Evolutionary conservation across 495 filamentous ascomycete genomes (phyloP).

Genomic region (Aspergillus asperescens): DNA sequence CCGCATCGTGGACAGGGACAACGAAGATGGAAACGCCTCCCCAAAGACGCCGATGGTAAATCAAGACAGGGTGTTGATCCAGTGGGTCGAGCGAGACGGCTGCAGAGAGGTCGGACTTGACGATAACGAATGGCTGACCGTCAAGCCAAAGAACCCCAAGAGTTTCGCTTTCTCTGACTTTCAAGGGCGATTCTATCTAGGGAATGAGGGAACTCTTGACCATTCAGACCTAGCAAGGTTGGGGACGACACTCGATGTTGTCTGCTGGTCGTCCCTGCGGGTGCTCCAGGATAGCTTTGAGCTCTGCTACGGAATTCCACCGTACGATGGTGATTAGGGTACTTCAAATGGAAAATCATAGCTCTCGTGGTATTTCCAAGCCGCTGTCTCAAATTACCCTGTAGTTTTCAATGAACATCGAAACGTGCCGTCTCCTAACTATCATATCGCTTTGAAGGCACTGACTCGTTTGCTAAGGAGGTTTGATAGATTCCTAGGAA

Average conservation of each 20-base stretch:
- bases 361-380: neutral
- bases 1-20: neutral
- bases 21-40: neutral
- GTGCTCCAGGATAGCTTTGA: constrained; percentile 6
- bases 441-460: too few relatives aligned
- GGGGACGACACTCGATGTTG: neutral
- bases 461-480: too few relatives aligned
- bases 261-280: neutral
- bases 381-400: too few relatives aligned
- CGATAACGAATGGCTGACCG: neutral
- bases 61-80: neutral
- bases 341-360: too few relatives aligned
- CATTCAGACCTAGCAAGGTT: neutral
- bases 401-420: too few relatives aligned
- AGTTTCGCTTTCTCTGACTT: neutral
- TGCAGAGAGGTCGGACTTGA: neutral
- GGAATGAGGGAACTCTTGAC: neutral
- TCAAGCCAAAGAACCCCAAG: neutral
- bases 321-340: neutral
- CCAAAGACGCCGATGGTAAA: neutral
- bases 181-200: neutral
- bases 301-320: neutral
- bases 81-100: neutral
- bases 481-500: too few relatives aligned
- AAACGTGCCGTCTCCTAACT: too few relatives aligned